phyloP scores from a whole-genome alignment of 2,329 filamentous ascomycete genomes.

The Penicillium hordei region DNA sequence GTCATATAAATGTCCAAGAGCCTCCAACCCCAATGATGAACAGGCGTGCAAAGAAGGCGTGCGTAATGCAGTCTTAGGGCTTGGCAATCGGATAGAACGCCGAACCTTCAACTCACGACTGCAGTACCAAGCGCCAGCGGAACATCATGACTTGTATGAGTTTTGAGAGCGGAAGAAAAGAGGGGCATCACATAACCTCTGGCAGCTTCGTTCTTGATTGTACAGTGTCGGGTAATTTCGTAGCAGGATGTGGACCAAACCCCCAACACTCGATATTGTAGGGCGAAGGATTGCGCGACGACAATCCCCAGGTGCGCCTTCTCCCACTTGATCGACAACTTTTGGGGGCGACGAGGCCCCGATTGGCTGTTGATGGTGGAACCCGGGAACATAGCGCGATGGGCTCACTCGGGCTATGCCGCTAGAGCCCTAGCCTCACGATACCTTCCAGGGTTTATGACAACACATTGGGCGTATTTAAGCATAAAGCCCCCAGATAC shows the following conservation, averaged over 20 bases:
- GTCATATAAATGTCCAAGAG: not conserved
- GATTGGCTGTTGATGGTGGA: constrained; percentile 12
- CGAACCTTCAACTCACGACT: not conserved
- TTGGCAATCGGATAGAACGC: not conserved
- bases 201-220: not conserved
- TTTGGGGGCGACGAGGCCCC: constrained; percentile 8
- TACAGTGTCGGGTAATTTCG: not conserved
- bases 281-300: not conserved
- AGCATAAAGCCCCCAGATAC: not conserved
- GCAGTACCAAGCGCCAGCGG: not conserved
- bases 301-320: not conserved
- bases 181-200: not conserved
- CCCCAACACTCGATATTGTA: not conserved
- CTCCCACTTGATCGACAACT: not conserved
- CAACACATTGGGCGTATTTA: not conserved
- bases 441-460: not conserved
- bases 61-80: not conserved
- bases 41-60: not conserved
- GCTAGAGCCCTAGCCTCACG: constrained; percentile 1
- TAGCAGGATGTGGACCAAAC: not conserved
- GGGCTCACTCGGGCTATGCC: not conserved
- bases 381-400: constrained; percentile 1
- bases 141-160: too few species aligned
- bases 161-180: not conserved
- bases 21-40: not conserved